Conservation (phyloP, 495 filamentous ascomycete genomes). For the Chlorociboria aeruginascens region DNA sequence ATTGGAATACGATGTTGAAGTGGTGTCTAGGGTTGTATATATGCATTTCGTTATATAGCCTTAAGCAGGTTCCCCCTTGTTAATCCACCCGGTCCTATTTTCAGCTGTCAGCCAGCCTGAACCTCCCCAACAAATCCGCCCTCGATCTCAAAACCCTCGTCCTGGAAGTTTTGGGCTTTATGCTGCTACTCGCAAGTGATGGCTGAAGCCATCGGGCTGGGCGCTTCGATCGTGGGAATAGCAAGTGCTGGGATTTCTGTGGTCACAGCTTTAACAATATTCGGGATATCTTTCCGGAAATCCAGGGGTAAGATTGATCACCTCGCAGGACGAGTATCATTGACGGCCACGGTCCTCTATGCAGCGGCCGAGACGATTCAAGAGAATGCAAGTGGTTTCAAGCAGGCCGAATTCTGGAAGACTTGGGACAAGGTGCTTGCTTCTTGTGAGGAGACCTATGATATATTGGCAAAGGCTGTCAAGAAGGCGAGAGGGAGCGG, state of each 20-base stretch:
- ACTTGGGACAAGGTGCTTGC: not conserved
- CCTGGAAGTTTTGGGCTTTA: not conserved
- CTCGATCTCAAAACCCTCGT: no score
- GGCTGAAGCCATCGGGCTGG: not conserved
- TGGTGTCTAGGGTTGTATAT: no score
- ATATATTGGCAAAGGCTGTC: not conserved
- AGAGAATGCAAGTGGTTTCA: not conserved
- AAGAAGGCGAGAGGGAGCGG: not conserved
- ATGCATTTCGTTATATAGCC: no score
- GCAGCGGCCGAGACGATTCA: not conserved
- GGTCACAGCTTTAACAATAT: not conserved
- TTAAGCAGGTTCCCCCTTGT: no score
- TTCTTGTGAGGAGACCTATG: not conserved
- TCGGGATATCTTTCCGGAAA: not conserved
- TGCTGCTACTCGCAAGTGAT: not conserved
- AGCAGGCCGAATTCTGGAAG: not conserved
- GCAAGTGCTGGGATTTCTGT: constrained; percentile 1
- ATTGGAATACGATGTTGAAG: no score
- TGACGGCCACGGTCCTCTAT: not conserved
- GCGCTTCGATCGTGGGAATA: not conserved
- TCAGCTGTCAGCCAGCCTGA: no score
- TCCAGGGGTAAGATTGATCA: not conserved
- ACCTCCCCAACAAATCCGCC: no score
- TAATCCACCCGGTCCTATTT: no score
- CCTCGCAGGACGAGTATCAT: not conserved